phyloP scores from a whole-genome alignment of 192 early-diverging fungal species.

The Rhizoclosmatium globosum region DNA sequence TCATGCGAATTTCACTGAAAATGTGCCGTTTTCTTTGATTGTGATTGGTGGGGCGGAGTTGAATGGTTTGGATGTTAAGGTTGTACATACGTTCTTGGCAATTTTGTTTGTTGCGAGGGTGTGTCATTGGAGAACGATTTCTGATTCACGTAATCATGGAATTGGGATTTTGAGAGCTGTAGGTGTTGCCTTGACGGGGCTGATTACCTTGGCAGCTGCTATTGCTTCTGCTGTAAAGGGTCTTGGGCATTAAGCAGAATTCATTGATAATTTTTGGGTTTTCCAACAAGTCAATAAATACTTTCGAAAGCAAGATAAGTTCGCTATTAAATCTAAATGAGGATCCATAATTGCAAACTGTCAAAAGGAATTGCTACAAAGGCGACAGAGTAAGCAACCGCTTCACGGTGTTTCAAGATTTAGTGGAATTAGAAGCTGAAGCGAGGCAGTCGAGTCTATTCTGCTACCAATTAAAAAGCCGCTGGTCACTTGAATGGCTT shows the following conservation, averaged over 20 bases:
- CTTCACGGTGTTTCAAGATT: too few species aligned
- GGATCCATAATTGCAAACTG: too few species aligned
- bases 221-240: slow-evolving; percentile 2
- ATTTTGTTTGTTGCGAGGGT: slow-evolving; percentile 17
- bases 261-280: neutral
- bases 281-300: neutral
- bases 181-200: neutral
- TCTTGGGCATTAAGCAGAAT: neutral
- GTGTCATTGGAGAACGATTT: neutral
- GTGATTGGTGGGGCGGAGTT: slow-evolving; percentile 10
- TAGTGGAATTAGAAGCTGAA: too few species aligned
- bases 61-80: neutral
- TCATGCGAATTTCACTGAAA: slow-evolving; percentile 22
- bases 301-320: too few species aligned
- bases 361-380: too few species aligned
- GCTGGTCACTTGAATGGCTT: too few species aligned
- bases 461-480: too few species aligned
- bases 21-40: slow-evolving; percentile 4
- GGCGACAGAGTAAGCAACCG: too few species aligned
- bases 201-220: neutral
- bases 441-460: too few species aligned
- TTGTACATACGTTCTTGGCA: slow-evolving; percentile 2
- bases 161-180: neutral
- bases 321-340: too few species aligned
- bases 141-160: neutral